Conservation (phyloP, 345 rosid species). For the Aegle marmelos region DNA sequence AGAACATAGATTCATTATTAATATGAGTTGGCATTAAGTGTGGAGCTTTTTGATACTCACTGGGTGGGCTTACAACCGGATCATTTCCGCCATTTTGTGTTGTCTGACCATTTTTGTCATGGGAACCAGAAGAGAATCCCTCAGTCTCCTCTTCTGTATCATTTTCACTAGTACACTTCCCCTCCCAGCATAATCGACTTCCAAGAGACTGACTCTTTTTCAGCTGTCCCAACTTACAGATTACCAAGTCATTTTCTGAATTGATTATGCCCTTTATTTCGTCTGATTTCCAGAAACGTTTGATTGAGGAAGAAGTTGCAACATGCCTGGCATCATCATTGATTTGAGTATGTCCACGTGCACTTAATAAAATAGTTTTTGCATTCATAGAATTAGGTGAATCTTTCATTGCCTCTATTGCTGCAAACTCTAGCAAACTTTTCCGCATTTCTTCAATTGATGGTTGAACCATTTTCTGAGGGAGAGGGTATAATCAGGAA, state of each 20-base stretch:
- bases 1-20: conserved; percentile 49
- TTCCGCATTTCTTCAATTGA: conserved; percentile 42
- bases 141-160: conserved; percentile 47
- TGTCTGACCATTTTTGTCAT: conserved; percentile 32
- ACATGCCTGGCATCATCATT: conserved; percentile 23
- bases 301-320: conserved; percentile 26
- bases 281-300: conserved; percentile 52
- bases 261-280: conserved; percentile 36
- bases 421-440: conserved; percentile 37
- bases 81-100: conserved; percentile 30
- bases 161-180: conserved; percentile 29
- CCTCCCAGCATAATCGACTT: conserved; percentile 48
- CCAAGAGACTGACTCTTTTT: conserved; percentile 81
- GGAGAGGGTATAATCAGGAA: conserved; percentile 9
- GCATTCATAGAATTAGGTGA: conserved; percentile 29
- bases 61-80: conserved; percentile 25
- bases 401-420: conserved; percentile 29
- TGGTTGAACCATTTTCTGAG: conserved; percentile 38
- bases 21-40: conserved; percentile 40
- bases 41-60: conserved; percentile 30
- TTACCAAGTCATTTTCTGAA: conserved; percentile 21
- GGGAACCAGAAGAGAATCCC: conserved; percentile 49
- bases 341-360: conserved; percentile 26
- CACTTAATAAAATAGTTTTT: conserved; percentile 28
- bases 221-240: conserved; percentile 27